Base-by-base conservation (phyloP, 805 yeast species). In the Trichomonascus vanleenenianus region DNA sequence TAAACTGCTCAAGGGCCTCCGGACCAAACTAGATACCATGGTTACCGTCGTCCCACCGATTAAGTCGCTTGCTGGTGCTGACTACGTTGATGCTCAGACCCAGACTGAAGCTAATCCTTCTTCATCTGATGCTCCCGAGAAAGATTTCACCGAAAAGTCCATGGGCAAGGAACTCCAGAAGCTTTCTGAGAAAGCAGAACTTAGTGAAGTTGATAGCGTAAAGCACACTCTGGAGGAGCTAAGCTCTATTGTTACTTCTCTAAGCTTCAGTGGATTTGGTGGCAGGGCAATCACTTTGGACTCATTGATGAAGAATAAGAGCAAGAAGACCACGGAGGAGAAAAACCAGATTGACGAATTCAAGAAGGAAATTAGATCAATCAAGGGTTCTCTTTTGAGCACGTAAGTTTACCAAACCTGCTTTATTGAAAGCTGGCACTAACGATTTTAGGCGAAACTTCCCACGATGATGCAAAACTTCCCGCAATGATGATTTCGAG, bases 21-120 rank as follows among this genome's bases (percentile, higher is more conserved):
- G 60, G 39, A 46, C 54, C 8, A 44, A 38, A 39, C 42, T 63
- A 9, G 36, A 53, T 2, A 22, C 48, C 10, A 40, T 39, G 7
- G 55, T 57, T 7, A 45, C 58, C 3, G 20, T 33, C 7, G 45
- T 52, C 1, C 65, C 65, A 3, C 48, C 56, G 0, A 30, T 49
- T 2, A 30, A 46, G 27, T 35, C 49, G 1, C 15, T 39, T 2
- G 19, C 47, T 1, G 56, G 57, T 22, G 19, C 42, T 3, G 40
- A 31, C 22, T 61, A 57, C 36, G 48, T 46, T 5, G 63, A 59
- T 36, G 54, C 53, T 7, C 55, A 51, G 43, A 55, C 60, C 1
- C 62, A 56, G 44, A 58, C 63, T 1, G 52, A 46, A 6, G 40
- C 38, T n/a, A 11, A 25, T 39, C 31, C n/a, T n/a, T n/a, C n/a